A percentile compares a stretch with the other conserved stretches of the same genome.
Evolutionary conservation across 495 filamentous ascomycete genomes (phyloP).

Genomic region (Pyrenopolyporus hunteri): DNA sequence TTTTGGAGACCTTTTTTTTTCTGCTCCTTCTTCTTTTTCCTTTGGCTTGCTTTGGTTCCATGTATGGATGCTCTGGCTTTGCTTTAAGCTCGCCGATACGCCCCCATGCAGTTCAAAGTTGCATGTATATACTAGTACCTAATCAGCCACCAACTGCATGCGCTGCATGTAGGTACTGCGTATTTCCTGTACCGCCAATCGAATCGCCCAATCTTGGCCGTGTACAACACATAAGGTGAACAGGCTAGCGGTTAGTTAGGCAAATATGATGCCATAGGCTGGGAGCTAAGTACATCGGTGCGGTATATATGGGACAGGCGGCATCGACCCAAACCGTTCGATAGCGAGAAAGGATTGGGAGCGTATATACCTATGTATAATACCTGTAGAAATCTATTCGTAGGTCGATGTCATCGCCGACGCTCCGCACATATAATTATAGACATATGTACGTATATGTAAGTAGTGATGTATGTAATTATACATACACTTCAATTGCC

Average conservation of each 20-base stretch:
- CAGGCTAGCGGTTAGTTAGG: conserved; percentile 29
- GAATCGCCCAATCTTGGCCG: conserved; percentile 16
- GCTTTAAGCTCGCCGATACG: too few species aligned
- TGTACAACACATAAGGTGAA: neutral
- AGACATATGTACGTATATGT: too few species aligned
- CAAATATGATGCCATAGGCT: conserved; percentile 29
- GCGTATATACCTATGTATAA: neutral
- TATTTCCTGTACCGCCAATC: conserved; percentile 20
- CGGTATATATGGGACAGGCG: neutral
- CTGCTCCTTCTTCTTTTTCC: too few species aligned
- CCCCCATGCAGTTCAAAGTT: neutral
- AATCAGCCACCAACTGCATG: conserved; percentile 16
- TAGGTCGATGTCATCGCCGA: conserved; percentile 11
- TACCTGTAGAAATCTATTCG: too few species aligned
- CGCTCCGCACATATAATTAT: too few species aligned
- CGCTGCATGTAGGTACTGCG: conserved; percentile 1
- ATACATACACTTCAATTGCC: too few species aligned
- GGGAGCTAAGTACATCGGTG: conserved; percentile 14
- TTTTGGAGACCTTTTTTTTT: too few species aligned
- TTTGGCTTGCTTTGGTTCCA: too few species aligned
- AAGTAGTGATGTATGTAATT: too few species aligned
- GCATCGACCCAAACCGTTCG: neutral
- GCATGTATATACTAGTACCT: neutral
- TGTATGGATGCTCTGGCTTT: too few species aligned
- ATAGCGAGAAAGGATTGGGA: conserved; percentile 3